Conservation (phyloP, 345 rosid genomes). For the Abelmoschus esculentus region DNA sequence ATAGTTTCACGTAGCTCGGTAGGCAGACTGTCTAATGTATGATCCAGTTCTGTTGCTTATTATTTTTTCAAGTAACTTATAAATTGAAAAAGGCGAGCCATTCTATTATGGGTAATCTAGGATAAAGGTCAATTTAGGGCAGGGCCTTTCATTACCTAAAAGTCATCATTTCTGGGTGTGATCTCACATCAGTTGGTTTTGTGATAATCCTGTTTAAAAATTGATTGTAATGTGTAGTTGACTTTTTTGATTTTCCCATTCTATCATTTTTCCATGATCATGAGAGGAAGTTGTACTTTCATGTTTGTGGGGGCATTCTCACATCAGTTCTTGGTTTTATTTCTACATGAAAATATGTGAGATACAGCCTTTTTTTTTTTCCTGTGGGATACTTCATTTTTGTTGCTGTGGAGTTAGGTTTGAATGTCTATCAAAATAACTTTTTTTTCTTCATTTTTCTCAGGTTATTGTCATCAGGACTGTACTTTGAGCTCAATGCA, state of each 20-base stretch:
- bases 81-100: background rate
- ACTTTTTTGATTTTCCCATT: no score
- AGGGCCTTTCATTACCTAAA: background rate
- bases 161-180: no score
- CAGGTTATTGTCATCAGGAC: conserved; percentile 81
- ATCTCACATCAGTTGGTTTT: no score
- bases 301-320: background rate
- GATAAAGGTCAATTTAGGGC: background rate
- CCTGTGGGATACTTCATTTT: background rate
- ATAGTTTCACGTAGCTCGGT: background rate
- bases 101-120: background rate
- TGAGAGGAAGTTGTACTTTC: background rate
- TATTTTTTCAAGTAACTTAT: background rate
- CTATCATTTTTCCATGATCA: no score
- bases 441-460: background rate
- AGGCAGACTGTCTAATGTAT: background rate
- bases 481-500: conserved; percentile 50
- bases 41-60: background rate
- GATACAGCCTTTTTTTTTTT: background rate
- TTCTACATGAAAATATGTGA: no score
- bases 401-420: background rate
- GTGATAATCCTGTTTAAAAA: no score
- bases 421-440: background rate
- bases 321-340: no score
- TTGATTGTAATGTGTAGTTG: no score